Evolutionary conservation across 1,139 yeast genomes (phyloP), one percentile per base, ranked within the genome.

Genomic region (Yamadazyma diddensiae): DNA sequence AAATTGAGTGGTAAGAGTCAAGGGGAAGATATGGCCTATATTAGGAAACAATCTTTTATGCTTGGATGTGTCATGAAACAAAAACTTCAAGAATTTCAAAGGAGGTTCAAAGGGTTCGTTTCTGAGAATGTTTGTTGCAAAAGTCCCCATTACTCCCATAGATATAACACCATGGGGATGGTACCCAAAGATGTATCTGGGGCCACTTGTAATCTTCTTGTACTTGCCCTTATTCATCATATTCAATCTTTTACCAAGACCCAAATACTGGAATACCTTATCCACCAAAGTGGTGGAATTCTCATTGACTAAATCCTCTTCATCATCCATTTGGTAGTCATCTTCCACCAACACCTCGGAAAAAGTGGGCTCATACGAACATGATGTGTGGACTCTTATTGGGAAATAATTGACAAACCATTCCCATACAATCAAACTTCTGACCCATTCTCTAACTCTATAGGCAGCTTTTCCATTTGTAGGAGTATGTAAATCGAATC

Each of bases 131-230:
- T 90, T 90, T 7, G 95, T 84, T 0, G 82, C 92, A 49, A 92
- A 70, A 0, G 81, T 81, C 4, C 96, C 96, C 56, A 92, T 79
- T 0, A 83, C 94, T 1, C 97, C 97, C 75, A 90, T 73, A 1
- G 96, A 87, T 17, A 90, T 88, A 8, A 92, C 90, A 0, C 99
- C 98, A 55, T 92, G 98, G 0, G 99, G 98, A 57, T 90, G 97
- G 52, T 87, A 84, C 0, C 97, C 95, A 58, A 92, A 90, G 1
- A 92, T 78, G 54, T 92, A 92, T 28, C 83, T 68, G 1, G 94
- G 88, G 0, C 92, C 94, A 1, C 77, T 65, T n/a, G 64, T 52
- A 2, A 68, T 61, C 23, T 54, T 57, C 25, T 54, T 59, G 21
- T 20, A 35, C 15, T 32, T 30, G 21, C 44, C 49, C 28, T 39